phyloP scores from a whole-genome alignment of 495 filamentous ascomycete genomes.

The Rhypophila decipiens region DNA sequence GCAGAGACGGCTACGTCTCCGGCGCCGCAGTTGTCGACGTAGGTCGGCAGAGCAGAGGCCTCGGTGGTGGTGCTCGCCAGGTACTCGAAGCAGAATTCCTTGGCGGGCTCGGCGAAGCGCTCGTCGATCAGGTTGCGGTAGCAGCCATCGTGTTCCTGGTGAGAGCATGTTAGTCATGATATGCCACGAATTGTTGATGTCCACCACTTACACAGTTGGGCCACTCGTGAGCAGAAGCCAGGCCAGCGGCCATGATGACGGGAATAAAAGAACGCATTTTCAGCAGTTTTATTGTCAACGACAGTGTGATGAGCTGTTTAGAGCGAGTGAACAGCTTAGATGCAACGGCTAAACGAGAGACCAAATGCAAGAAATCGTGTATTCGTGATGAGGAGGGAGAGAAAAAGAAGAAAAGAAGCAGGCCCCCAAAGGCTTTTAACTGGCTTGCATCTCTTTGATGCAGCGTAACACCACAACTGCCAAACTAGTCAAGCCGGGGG shows the following conservation, averaged over 20 bases:
- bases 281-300: neutral
- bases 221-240: slow-evolving; percentile 1
- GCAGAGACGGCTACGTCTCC: slow-evolving; percentile 10
- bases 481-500: too few species aligned
- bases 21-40: slow-evolving; percentile 20
- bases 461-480: too few species aligned
- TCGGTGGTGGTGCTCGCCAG: slow-evolving; percentile 17
- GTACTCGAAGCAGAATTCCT: slow-evolving; percentile 20
- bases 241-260: slow-evolving; percentile 16
- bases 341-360: too few species aligned
- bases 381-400: too few species aligned
- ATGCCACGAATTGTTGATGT: neutral
- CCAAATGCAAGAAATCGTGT: too few species aligned
- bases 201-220: slow-evolving; percentile 26
- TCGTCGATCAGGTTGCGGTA: slow-evolving; percentile 23
- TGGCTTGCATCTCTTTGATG: too few species aligned
- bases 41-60: slow-evolving; percentile 16
- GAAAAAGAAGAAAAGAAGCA: too few species aligned
- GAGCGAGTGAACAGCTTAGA: too few species aligned
- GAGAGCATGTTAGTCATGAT: slow-evolving; percentile 1
- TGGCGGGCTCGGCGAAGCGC: slow-evolving; percentile 14
- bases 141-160: slow-evolving; percentile 28
- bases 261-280: slow-evolving; percentile 16
- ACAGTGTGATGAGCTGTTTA: too few species aligned
- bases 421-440: too few species aligned